Conservation (phyloP, 1,284 basidiomycete species). For the Ganoderma sp. region DNA sequence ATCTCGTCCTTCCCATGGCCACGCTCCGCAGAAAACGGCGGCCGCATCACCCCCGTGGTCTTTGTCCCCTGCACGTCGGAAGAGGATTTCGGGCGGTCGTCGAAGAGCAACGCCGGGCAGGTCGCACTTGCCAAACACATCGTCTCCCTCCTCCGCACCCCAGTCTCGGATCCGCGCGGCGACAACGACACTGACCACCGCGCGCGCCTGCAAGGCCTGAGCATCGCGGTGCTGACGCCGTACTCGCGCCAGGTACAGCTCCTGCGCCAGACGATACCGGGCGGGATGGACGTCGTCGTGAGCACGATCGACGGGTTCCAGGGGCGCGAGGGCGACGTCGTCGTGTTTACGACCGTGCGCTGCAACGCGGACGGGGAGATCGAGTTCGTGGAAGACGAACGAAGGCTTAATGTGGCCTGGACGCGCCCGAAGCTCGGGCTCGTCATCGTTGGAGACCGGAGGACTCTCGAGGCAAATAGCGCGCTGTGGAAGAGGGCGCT, state of each 20-base stretch:
- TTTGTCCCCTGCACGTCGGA: constrained; percentile 62
- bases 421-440: constrained; percentile 69
- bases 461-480: constrained; percentile 55
- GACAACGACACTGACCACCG: constrained; percentile 13
- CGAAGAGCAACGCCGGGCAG: too few relatives aligned
- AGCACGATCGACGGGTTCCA: constrained; percentile 80
- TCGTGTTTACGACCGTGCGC: constrained; percentile 75
- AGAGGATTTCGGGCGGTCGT: constrained; percentile 52
- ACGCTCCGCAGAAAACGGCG: constrained; percentile 19
- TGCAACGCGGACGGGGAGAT: constrained; percentile 63
- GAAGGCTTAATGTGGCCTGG: constrained; percentile 78
- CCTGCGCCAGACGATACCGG: constrained; percentile 49
- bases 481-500: constrained; percentile 60
- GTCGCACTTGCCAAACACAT: constrained; percentile 40
- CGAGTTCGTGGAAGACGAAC: constrained; percentile 73
- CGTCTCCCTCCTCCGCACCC: constrained; percentile 46
- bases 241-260: constrained; percentile 61
- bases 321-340: constrained; percentile 74
- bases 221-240: constrained; percentile 61
- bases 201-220: constrained; percentile 36
- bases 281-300: constrained; percentile 42
- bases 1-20: constrained; percentile 64
- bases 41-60: constrained; percentile 52
- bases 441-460: constrained; percentile 68
- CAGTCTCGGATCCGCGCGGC: constrained; percentile 12